These are phyloP conservation scores for Globisporangium ultimum DNA, from an alignment of 352 stramenopile genomes.

Conservation along the genomic window DNA sequence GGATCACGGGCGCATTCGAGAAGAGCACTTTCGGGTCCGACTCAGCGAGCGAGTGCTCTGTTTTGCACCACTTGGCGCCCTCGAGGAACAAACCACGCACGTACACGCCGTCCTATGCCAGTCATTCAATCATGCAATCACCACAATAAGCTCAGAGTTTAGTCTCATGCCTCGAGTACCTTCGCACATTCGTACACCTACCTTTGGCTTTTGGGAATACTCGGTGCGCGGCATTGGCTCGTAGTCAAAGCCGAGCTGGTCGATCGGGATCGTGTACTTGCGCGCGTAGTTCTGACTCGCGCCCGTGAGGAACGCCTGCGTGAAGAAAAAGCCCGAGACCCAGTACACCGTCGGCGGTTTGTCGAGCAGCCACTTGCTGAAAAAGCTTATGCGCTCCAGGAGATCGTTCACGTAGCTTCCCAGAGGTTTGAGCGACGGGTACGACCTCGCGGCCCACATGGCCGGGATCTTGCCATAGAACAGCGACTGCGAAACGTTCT, in stretches of 20 bases:
- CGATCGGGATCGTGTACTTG: slow-evolving; percentile 91
- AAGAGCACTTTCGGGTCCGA: slow-evolving; percentile 89
- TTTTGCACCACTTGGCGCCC: slow-evolving; percentile 86
- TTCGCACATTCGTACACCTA: slow-evolving; percentile 10
- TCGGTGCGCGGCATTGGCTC: slow-evolving; percentile 77
- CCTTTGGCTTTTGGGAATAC: slow-evolving; percentile 67
- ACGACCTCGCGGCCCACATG: slow-evolving; percentile 89
- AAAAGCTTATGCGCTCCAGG: slow-evolving; percentile 89
- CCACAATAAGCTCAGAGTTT: too few species aligned
- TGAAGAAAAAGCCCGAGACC: slow-evolving; percentile 96
- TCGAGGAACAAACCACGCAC: slow-evolving; percentile 88
- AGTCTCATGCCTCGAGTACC: slow-evolving; percentile 4
- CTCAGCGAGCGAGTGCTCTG: slow-evolving; percentile 61
- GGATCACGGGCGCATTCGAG: slow-evolving; percentile 75
- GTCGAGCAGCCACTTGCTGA: slow-evolving; percentile 87
- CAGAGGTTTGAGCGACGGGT: slow-evolving; percentile 92
- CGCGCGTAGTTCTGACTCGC: slow-evolving; percentile 93
- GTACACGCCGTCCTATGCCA: slow-evolving; percentile 77
- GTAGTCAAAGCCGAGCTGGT: slow-evolving; percentile 78
- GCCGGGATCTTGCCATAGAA: slow-evolving; percentile 92
- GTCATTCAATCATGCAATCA: slow-evolving; percentile 1
- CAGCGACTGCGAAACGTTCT: slow-evolving; percentile 90
- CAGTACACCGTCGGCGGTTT: slow-evolving; percentile 90
- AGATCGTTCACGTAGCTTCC: slow-evolving; percentile 90
- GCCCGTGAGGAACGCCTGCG: slow-evolving; percentile 94